Conservation (phyloP, 2,329 filamentous ascomycete genomes). For the Microdochium trichocladiopsis region DNA sequence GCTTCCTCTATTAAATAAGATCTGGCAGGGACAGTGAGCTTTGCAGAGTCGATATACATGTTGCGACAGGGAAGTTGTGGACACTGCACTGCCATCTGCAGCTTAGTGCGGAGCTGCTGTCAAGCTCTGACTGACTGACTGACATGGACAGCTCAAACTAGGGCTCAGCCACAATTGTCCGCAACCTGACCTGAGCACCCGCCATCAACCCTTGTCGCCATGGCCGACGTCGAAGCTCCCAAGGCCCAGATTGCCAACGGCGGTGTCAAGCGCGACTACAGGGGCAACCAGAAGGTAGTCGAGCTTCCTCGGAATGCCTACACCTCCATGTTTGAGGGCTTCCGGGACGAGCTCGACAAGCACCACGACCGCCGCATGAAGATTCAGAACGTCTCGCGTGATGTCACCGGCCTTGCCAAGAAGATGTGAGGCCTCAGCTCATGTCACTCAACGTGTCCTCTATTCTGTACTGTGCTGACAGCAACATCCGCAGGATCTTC, state of each 20-base stretch:
- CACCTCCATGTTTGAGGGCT: slow-evolving; percentile 74
- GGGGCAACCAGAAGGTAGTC: slow-evolving; percentile 38
- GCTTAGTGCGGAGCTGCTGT: too few relatives aligned
- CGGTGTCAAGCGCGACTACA: slow-evolving; percentile 46
- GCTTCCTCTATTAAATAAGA: too few relatives aligned
- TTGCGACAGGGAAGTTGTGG: too few relatives aligned
- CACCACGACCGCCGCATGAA: slow-evolving; percentile 90
- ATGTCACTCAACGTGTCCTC: background rate
- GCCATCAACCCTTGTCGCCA: background rate
- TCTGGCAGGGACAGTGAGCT: too few relatives aligned
- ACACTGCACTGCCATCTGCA: too few relatives aligned
- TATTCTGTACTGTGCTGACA: background rate
- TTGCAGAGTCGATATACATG: too few relatives aligned
- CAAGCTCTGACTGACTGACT: too few relatives aligned
- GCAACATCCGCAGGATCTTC: slow-evolving; percentile 59
- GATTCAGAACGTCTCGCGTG: slow-evolving; percentile 83
- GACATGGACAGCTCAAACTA: too few relatives aligned
- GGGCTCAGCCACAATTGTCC: too few relatives aligned
- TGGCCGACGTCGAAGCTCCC: slow-evolving; percentile 17
- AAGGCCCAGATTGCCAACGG: slow-evolving; percentile 20
- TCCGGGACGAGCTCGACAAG: slow-evolving; percentile 83
- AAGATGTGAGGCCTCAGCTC: slow-evolving; percentile 68
- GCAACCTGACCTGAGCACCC: background rate
- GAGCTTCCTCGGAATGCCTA: slow-evolving; percentile 36
- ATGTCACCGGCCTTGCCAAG: slow-evolving; percentile 91